These are phyloP conservation scores for Geotrichum cucujoidarum DNA, from an alignment of 1,139 yeast species.

Conservation along the genomic window DNA sequence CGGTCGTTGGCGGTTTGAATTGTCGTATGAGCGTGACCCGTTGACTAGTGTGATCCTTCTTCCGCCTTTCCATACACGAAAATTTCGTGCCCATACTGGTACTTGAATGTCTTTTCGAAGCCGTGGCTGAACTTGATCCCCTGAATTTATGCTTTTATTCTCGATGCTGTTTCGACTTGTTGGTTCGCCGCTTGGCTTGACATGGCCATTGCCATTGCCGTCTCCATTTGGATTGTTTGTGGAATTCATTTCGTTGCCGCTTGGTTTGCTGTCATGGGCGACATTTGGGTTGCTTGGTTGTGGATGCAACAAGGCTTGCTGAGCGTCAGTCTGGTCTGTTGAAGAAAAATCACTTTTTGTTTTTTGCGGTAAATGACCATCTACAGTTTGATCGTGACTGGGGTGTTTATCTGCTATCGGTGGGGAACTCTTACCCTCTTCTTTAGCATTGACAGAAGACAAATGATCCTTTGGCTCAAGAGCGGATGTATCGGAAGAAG, in stretches of 20 bases:
- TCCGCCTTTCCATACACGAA: slow-evolving; percentile 1
- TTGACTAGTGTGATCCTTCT: slow-evolving; percentile 48
- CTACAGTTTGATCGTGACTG: not conserved
- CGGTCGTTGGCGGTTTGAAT: not conserved
- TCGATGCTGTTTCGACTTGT: no score
- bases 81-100: slow-evolving; percentile 71
- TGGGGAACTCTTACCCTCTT: slow-evolving; percentile 12
- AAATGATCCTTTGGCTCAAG: not conserved
- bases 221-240: slow-evolving; percentile 1
- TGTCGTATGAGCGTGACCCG: not conserved
- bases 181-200: not conserved
- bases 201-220: not conserved
- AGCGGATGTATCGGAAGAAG: no score
- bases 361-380: slow-evolving; percentile 13
- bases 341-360: no score
- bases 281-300: no score
- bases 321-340: no score
- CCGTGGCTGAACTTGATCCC: no score
- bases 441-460: not conserved
- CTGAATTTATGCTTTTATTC: no score
- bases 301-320: no score
- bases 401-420: not conserved
- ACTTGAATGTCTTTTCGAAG: no score
- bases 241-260: no score
- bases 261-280: no score